phyloP scores from a whole-genome alignment of 106 monocot genomes.

The Dioscorea dumetorum region DNA sequence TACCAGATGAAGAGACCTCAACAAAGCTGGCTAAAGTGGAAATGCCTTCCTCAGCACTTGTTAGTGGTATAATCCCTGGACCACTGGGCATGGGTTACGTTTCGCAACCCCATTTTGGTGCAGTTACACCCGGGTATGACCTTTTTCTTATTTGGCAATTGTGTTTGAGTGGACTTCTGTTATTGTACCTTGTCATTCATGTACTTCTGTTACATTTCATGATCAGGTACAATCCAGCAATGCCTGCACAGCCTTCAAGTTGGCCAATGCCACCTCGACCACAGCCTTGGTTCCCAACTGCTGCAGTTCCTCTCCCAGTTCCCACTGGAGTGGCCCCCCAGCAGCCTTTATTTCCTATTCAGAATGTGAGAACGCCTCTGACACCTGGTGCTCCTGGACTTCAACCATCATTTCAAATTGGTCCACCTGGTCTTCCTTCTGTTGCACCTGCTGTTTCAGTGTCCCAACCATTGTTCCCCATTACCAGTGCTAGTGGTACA shows the following conservation, averaged over 20 bases:
- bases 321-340: constrained; percentile 26
- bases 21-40: constrained; percentile 65
- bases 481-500: constrained; percentile 30
- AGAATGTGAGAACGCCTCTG: constrained; percentile 35
- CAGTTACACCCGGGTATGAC: constrained; percentile 60
- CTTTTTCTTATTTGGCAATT: not conserved
- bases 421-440: constrained; percentile 46
- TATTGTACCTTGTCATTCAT: not conserved
- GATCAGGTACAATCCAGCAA: constrained; percentile 68
- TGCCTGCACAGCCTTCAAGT: constrained; percentile 40
- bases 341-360: constrained; percentile 84
- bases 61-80: constrained; percentile 36
- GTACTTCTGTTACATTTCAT: constrained; percentile 1
- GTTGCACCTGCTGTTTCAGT: constrained; percentile 29
- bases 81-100: constrained; percentile 49
- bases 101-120: constrained; percentile 52
- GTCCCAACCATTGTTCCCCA: constrained; percentile 90
- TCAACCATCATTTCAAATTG: constrained; percentile 37
- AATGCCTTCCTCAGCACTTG: constrained; percentile 26
- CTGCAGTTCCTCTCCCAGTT: constrained; percentile 28
- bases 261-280: constrained; percentile 56
- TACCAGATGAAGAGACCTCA: constrained; percentile 66
- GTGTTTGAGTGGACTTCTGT: not conserved
- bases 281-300: constrained; percentile 59
- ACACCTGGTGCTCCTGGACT: constrained; percentile 31